A percentile compares a stretch with the other conserved stretches of the same genome.
Evolutionary conservation across 1,139 yeast species (phyloP).

Genomic region (Blastobotrys buckinghamii): DNA sequence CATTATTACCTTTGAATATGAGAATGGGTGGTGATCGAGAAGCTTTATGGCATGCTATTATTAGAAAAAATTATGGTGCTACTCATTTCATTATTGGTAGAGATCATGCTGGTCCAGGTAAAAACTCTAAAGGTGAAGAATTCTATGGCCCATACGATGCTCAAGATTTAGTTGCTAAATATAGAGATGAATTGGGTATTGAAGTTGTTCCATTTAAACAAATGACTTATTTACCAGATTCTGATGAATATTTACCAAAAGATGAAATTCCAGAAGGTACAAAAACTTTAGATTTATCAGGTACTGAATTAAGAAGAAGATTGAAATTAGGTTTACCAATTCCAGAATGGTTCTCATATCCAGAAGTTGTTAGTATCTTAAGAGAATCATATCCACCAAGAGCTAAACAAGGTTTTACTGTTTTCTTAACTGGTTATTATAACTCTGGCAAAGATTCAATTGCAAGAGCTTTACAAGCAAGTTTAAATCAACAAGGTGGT

Average conservation of each 20-base stretch:
- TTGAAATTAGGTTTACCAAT: conserved; percentile 81
- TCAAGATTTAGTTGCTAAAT: conserved; percentile 75
- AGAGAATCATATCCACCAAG: conserved; percentile 95
- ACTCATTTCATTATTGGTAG: conserved; percentile 97
- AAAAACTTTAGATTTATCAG: conserved; percentile 86
- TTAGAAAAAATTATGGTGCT: conserved; percentile 94
- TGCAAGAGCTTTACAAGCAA: conserved; percentile 80
- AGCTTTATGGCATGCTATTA: conserved; percentile 97
- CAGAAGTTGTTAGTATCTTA: conserved; percentile 86
- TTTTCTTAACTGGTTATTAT: conserved; percentile 53
- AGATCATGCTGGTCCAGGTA: conserved; percentile 98
- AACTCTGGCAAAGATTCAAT: conserved; percentile 56
- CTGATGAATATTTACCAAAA: conserved; percentile 91
- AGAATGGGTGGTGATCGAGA: conserved; percentile 99
- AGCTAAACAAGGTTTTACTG: conserved; percentile 78
- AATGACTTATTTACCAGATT: conserved; percentile 95
- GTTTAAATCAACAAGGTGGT: conserved; percentile 86
- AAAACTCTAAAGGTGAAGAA: conserved; percentile 86
- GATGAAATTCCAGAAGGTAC: conserved; percentile 81
- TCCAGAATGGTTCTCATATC: conserved; percentile 97
- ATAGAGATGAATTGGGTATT: conserved; percentile 71
- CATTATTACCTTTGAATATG: conserved; percentile 92
- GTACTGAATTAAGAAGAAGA: conserved; percentile 88
- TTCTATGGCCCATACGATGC: conserved; percentile 98
- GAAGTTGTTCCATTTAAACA: conserved; percentile 94